These are phyloP conservation scores for Hemileccinum impolitum DNA, from an alignment of 768 basidiomycete species.

Conservation along the genomic window DNA sequence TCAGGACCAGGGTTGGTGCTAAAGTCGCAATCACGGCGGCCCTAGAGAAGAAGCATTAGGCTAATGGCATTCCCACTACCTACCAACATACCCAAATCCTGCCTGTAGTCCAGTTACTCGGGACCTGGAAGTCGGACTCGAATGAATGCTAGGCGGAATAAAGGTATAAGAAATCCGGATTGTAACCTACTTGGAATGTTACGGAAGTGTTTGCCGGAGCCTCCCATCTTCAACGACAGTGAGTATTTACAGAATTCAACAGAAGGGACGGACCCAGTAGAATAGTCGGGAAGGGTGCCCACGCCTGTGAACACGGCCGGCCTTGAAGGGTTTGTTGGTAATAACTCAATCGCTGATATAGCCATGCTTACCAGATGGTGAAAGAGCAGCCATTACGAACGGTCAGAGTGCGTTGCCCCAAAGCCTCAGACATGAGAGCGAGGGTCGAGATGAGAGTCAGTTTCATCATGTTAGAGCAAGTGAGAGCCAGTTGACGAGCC, in stretches of 20 bases:
- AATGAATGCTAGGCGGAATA: background rate
- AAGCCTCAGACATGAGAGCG: slow-evolving; percentile 31
- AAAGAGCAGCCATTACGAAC: slow-evolving; percentile 63
- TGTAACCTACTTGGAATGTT: slow-evolving; percentile 23
- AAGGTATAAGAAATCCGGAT: background rate
- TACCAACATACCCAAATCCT: slow-evolving; percentile 51
- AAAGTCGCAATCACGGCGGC: slow-evolving; percentile 63
- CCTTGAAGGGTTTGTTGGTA: slow-evolving; percentile 29
- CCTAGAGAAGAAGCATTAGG: slow-evolving; percentile 23
- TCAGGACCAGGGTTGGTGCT: slow-evolving; percentile 45
- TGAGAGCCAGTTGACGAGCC: too few relatives aligned
- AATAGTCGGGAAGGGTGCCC: slow-evolving; percentile 42
- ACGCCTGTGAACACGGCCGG: slow-evolving; percentile 60
- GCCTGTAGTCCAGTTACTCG: slow-evolving; percentile 62
- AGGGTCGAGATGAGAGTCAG: slow-evolving; percentile 24
- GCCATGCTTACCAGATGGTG: slow-evolving; percentile 55
- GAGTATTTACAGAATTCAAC: background rate
- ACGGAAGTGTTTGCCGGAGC: slow-evolving; percentile 27
- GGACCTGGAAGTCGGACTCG: slow-evolving; percentile 37
- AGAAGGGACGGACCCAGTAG: slow-evolving; percentile 41
- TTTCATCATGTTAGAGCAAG: slow-evolving; percentile 17
- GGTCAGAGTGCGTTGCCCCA: slow-evolving; percentile 53
- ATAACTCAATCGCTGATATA: background rate
- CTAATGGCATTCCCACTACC: background rate
- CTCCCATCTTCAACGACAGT: slow-evolving; percentile 29